phyloP scores from a whole-genome alignment of 305 asterid genomes.

The Withania somnifera region DNA sequence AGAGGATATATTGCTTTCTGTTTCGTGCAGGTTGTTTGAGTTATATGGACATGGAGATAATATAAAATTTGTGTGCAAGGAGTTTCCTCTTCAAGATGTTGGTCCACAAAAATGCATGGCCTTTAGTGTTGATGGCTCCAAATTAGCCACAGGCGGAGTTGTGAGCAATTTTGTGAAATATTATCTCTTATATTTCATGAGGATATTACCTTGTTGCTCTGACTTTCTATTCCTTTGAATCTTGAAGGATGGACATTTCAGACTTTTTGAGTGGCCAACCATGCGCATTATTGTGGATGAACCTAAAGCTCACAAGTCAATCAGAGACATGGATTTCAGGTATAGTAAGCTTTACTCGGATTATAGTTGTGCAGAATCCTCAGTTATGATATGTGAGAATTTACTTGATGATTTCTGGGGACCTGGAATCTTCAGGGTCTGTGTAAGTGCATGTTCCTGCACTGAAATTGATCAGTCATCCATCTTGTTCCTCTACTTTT shows the following conservation, averaged over 20 bases:
- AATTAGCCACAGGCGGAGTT: slow-evolving; percentile 76
- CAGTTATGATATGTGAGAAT: background rate
- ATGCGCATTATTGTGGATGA: slow-evolving; percentile 59
- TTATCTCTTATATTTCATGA: background rate
- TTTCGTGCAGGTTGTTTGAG: slow-evolving; percentile 54
- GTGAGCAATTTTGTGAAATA: slow-evolving; percentile 36
- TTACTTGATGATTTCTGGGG: background rate
- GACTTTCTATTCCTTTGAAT: slow-evolving; percentile 4
- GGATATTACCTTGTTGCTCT: slow-evolving; percentile 3
- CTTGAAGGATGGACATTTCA: slow-evolving; percentile 79
- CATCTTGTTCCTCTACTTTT: background rate
- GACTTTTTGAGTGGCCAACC: slow-evolving; percentile 87
- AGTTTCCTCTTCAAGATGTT: slow-evolving; percentile 54
- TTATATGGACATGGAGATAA: slow-evolving; percentile 45
- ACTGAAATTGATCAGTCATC: background rate
- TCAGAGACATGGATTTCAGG: slow-evolving; percentile 95
- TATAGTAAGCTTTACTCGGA: slow-evolving; percentile 11
- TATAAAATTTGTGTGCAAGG: slow-evolving; percentile 40
- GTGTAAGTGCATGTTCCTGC: background rate
- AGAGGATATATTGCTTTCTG: background rate
- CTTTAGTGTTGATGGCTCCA: slow-evolving; percentile 85
- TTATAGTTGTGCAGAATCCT: background rate
- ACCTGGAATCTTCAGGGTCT: background rate
- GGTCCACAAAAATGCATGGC: slow-evolving; percentile 72
- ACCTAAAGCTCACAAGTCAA: slow-evolving; percentile 90